Base-by-base conservation (phyloP, 768 basidiomycete species). In the Suillus bovinus region DNA sequence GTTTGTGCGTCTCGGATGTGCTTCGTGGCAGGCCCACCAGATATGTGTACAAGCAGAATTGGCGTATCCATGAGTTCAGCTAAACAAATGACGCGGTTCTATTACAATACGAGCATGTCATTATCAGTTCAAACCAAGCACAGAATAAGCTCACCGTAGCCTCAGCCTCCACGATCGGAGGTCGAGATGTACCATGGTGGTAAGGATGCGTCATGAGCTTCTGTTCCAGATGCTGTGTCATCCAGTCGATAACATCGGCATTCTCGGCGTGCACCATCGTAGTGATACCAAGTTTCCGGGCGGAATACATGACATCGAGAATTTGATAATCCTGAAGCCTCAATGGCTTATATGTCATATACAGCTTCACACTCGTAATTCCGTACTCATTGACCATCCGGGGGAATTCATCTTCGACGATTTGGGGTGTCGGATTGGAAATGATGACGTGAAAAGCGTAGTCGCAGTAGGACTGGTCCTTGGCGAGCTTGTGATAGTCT, bases 381-480 rank as follows among this genome's bases (percentile, higher is more conserved):
- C 77, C 77, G 49, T 70, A 66, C 22, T 71, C 69, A n/a, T 68
- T 49, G 52, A 78, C 69, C 63, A 78, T 68, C 54, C 66, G 63
- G 2, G 76, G 72, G 20, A 78, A 63, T 65, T 78, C 77, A 22
- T 60, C 66, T 29, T 72, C 64, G 61, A 78, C 70, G 52, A 73
- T 69, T 52, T 71, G 62, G 39, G 74, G 66, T 16, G 61, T 70
- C 8, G 77, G 75, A 54, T 76, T 70, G 38, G 76, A 75, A 44
- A 77, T 67, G 54, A 78, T 78, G 24, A 74, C 67, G 57, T 78
- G 77, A 59, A 70, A 76, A 4, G 62, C 62, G 49, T 76, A 76
- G 62, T 77, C 76, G 61, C 70, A 71, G 39, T 72, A 62, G 13
- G 74, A 64, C 42, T 71, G 67, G n/a, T 64, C 69, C 16, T 68